phyloP scores from a whole-genome alignment of 1,139 yeast genomes.

The Kurtzmaniella quercitrusa region DNA sequence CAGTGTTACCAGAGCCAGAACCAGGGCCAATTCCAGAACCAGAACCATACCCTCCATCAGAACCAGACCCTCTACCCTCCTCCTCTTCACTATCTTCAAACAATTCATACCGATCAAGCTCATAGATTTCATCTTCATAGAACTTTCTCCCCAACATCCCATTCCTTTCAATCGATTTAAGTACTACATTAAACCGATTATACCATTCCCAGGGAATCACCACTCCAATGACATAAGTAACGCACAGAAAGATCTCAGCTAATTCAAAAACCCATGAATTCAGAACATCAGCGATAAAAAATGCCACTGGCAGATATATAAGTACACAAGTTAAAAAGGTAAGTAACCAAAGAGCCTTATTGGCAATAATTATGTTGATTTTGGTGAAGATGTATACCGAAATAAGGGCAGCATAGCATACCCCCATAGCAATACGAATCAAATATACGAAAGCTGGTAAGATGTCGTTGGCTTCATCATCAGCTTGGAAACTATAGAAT shows the following conservation, averaged over 20 bases:
- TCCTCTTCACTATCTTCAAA: constrained; percentile 25
- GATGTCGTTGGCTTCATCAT: constrained; percentile 50
- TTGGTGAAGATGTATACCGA: constrained; percentile 56
- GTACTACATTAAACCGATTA: constrained; percentile 58
- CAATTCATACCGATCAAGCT: constrained; percentile 39
- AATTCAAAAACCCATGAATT: constrained; percentile 67
- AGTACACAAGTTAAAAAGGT: constrained; percentile 57
- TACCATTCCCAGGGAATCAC: constrained; percentile 90
- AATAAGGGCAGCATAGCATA: constrained; percentile 67
- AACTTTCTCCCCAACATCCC: constrained; percentile 79
- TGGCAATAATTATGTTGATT: constrained; percentile 50
- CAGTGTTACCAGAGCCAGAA: not conserved
- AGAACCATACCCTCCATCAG: too few relatives aligned
- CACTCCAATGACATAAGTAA: constrained; percentile 68
- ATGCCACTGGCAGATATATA: constrained; percentile 62
- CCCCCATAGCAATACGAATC: constrained; percentile 69
- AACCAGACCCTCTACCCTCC: too few relatives aligned
- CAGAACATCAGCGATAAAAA: constrained; percentile 76
- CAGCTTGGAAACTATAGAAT: constrained; percentile 34
- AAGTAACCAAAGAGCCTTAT: constrained; percentile 46
- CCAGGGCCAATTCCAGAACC: not conserved
- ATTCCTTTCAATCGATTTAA: constrained; percentile 64
- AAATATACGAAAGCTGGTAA: constrained; percentile 78
- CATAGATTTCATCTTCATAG: constrained; percentile 63
- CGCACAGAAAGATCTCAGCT: constrained; percentile 69